Evolutionary conservation across 2,329 filamentous ascomycete species (phyloP).

Genomic region (Cladophialophora bantiana): DNA sequence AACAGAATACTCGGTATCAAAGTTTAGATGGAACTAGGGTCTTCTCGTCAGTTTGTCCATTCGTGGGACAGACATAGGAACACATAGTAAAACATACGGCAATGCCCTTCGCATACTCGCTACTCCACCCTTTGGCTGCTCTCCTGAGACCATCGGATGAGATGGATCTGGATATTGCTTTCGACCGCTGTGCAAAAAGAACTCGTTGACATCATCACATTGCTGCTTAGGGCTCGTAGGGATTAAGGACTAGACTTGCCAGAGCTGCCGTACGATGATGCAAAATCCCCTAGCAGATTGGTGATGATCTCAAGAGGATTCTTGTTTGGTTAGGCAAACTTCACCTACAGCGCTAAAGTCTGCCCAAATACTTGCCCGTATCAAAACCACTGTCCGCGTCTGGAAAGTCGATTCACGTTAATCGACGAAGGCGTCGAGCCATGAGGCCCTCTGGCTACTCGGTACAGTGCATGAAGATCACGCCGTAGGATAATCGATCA

Average conservation of each 20-base stretch:
- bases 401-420: neutral
- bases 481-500: constrained; percentile 1
- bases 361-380: neutral
- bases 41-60: neutral
- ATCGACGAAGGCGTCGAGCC: neutral
- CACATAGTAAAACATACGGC: neutral
- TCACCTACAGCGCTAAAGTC: neutral
- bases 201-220: neutral
- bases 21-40: neutral
- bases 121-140: neutral
- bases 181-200: neutral
- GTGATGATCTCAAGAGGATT: neutral
- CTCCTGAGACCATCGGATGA: neutral
- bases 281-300: neutral
- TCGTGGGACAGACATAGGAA: neutral
- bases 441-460: neutral
- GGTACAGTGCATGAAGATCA: neutral
- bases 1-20: neutral
- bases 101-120: neutral
- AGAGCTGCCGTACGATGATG: neutral
- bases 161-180: neutral
- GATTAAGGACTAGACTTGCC: neutral
- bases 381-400: neutral
- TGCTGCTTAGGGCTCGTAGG: neutral
- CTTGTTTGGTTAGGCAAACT: neutral